A percentile compares a stretch with the other conserved stretches of the same genome.
These are phyloP conservation scores for peach (Prunus persica) DNA, from an alignment of 306 rosid species.

Conservation along the genomic window Prunus_persica_NCBIv2 NC_034009.1:28942501-28943000, in stretches of 20 bases:
- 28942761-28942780: slow-evolving; percentile 77
- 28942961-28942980: slow-evolving; percentile 58
- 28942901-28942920: not conserved
- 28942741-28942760: slow-evolving; percentile 70
- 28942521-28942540: slow-evolving; percentile 32
- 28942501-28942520: not conserved
- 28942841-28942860: slow-evolving; percentile 59
- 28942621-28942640: slow-evolving; percentile 17
- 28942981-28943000: slow-evolving; percentile 66
- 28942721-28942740: slow-evolving; percentile 65
- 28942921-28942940: slow-evolving; percentile 45
- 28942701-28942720: slow-evolving; percentile 52
- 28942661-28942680: not conserved
- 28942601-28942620: slow-evolving; percentile 57
- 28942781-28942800: slow-evolving; percentile 78
- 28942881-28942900: not conserved
- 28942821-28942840: slow-evolving; percentile 68
- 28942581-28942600: slow-evolving; percentile 61
- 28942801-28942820: slow-evolving; percentile 75
- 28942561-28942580: slow-evolving; percentile 42
- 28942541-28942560: slow-evolving; percentile 35
- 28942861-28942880: not conserved
- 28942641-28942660: not conserved
- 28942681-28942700: slow-evolving; percentile 47
- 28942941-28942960: slow-evolving; percentile 78